These are phyloP conservation scores for Yarrowia sp. DNA, from an alignment of 805 yeast species.

Conservation along the genomic window DNA sequence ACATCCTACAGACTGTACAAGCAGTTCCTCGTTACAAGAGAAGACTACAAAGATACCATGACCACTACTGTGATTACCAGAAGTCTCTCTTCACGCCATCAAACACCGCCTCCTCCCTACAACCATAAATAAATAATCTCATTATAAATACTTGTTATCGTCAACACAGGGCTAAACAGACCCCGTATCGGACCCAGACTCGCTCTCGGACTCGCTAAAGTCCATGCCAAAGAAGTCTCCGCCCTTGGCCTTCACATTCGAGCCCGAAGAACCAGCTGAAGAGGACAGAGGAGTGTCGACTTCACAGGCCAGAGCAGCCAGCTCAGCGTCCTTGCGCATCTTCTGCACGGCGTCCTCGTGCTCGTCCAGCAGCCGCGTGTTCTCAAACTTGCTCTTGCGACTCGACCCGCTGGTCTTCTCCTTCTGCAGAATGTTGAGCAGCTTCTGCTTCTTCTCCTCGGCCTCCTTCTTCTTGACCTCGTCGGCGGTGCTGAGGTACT, in stretches of 20 bases:
- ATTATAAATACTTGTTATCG: no score
- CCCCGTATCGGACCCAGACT: background rate
- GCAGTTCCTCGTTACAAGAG: no score
- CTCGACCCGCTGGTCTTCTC: conserved; percentile 28
- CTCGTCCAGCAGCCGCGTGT: conserved; percentile 42
- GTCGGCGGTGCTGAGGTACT: conserved; percentile 31
- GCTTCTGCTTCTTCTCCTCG: conserved; percentile 42
- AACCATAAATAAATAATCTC: background rate
- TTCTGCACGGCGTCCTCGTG: conserved; percentile 36
- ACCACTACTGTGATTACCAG: no score
- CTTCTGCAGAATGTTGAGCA: conserved; percentile 39
- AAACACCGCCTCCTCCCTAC: no score
- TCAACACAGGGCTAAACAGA: background rate
- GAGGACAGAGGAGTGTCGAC: background rate
- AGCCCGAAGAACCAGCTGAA: background rate
- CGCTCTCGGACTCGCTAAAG: conserved; percentile 12
- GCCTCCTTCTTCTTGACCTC: conserved; percentile 29
- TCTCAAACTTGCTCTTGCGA: conserved; percentile 41
- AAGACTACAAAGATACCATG: no score
- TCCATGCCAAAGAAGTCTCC: conserved; percentile 18
- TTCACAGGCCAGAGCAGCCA: conserved; percentile 31
- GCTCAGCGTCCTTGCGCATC: conserved; percentile 40
- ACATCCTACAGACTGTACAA: no score
- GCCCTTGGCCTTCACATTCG: conserved; percentile 11
- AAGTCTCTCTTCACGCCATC: no score